Evolutionary conservation across 805 yeast genomes (phyloP), one percentile per base, ranked within the genome.

Genomic region (Candida corydali): DNA sequence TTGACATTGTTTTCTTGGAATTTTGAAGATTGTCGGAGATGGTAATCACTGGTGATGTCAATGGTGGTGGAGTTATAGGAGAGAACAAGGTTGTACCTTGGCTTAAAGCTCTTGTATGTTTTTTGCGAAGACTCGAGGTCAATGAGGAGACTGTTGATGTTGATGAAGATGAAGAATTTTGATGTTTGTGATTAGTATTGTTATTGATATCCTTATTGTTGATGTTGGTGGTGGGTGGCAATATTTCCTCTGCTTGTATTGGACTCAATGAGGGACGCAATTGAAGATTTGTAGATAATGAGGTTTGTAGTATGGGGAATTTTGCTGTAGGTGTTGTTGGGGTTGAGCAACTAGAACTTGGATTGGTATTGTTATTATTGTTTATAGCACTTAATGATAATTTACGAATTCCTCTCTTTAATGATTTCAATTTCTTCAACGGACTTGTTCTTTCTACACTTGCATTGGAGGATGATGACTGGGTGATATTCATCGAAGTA

Each of bases 331-430:
- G 37, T 8, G 40, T 30, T 18, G 36, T 32, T 27, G 40, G 30
- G 4, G 40, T 32, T n/a, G 40, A 32, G 16, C 10, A 18, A 3
- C 5, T 20, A 6, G 28, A 17, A 3, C 17, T n/a, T 8, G 15
- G 17, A 20, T 17, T 25, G 24, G 24, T 10, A 20, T 9, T 36
- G n/a, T 18, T 29, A 27, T 15, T 32, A 31, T 15, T 32, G 12
- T n/a, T 27, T 5, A 16, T 29, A 15, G 26, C n/a, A 9, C 45
- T 38, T 17, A 65, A 46, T 12, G 65, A 58, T 28, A 65, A 50
- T 45, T 63, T 63, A 40, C 71, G 50, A 14, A 67, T 62, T 4
- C 69, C 66, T 12, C 58, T 55, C 35, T 63, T 63, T 27, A 66
- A 45, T 43, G 61, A 61, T 38, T 61, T 63, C 34, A 65, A 50